Percentiles rank a stretch among this genome's conserved stretches.
phyloP scores from a whole-genome alignment of 805 yeast species.

The Grigorovia jiainica region DNA sequence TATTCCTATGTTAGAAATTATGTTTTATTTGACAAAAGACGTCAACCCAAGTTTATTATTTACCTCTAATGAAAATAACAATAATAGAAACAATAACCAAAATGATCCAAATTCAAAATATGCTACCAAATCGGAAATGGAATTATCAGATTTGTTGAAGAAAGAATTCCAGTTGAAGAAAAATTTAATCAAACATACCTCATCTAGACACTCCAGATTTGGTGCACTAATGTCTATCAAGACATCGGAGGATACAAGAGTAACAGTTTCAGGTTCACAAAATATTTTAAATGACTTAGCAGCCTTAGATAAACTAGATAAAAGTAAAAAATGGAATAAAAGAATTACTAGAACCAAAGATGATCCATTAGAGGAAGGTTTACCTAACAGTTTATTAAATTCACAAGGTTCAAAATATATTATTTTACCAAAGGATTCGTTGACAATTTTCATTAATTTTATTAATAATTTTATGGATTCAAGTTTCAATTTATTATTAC shows the following conservation, averaged over 20 bases:
- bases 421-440: slow-evolving; percentile 27
- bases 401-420: slow-evolving; percentile 14
- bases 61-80: neutral
- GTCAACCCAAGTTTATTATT: slow-evolving; percentile 31
- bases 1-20: slow-evolving; percentile 55
- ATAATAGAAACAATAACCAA: neutral
- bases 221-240: slow-evolving; percentile 77
- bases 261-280: slow-evolving; percentile 67
- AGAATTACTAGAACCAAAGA: slow-evolving; percentile 24
- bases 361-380: slow-evolving; percentile 26
- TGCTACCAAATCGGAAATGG: slow-evolving; percentile 31
- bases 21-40: slow-evolving; percentile 54
- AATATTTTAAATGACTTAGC: slow-evolving; percentile 43
- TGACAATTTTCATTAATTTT: slow-evolving; percentile 33
- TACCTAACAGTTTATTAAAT: slow-evolving; percentile 21
- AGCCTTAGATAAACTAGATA: slow-evolving; percentile 57
- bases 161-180: slow-evolving; percentile 50
- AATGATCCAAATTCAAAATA: neutral
- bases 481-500: slow-evolving; percentile 60
- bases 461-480: slow-evolving; percentile 58
- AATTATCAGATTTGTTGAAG: slow-evolving; percentile 42
- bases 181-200: slow-evolving; percentile 39
- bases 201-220: slow-evolving; percentile 81
- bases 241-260: slow-evolving; percentile 45
- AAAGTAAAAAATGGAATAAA: slow-evolving; percentile 55